These are phyloP conservation scores for Penicillium fuscoglaucum DNA, from an alignment of 2,329 filamentous ascomycete species.

Conservation along the genomic window DNA sequence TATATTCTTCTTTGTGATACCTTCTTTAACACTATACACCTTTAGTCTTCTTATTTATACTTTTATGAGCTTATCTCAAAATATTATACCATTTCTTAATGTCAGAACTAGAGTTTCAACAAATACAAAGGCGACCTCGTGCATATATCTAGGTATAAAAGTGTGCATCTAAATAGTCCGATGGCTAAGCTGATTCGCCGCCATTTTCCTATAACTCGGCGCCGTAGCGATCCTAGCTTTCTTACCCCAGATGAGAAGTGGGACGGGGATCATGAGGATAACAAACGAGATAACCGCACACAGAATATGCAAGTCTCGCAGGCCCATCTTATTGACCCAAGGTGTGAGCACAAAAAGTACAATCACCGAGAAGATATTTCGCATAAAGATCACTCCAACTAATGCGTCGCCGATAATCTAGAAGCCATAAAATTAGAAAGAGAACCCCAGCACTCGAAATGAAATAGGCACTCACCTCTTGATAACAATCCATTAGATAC, in stretches of 20 bases:
- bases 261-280: conserved; percentile 20
- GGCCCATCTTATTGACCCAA: conserved; percentile 35
- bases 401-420: conserved; percentile 51
- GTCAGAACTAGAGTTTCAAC: not conserved
- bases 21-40: not conserved
- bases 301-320: conserved; percentile 25
- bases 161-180: conserved; percentile 11
- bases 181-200: conserved; percentile 19
- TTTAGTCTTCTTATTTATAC: not conserved
- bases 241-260: conserved; percentile 29
- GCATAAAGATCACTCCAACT: conserved; percentile 47
- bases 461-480: conserved; percentile 24
- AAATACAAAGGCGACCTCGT: not conserved
- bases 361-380: conserved; percentile 47
- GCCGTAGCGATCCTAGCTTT: conserved; percentile 21
- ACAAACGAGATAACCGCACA: conserved; percentile 17
- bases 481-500: conserved; percentile 34
- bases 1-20: conserved; percentile 1
- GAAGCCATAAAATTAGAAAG: not conserved
- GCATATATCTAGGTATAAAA: not conserved
- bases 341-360: conserved; percentile 49
- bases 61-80: not conserved
- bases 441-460: not conserved
- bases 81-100: not conserved
- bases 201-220: conserved; percentile 19